Evolutionary conservation across 2,329 filamentous ascomycete species (phyloP), one percentile per base, ranked within the genome.

Genomic region (Pseudogymnoascus sp.): DNA sequence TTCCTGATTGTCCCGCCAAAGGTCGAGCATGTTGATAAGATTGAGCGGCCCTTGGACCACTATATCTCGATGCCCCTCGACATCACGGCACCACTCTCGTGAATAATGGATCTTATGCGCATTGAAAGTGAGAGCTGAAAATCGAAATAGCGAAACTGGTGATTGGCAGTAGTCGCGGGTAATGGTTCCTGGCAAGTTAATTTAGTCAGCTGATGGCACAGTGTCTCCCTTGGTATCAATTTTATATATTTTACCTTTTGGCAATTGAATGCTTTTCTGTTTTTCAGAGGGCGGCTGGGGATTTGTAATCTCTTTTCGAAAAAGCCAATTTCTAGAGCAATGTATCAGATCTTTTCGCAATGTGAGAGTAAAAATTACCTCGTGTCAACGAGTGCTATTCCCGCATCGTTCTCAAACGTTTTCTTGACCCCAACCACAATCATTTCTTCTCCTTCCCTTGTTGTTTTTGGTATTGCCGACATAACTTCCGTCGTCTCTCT

Each of bases 31-130:
- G 40, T 88, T 81, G 10, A 90, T 87, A 23, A 93, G 79, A 36
- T 88, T 89, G 66, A 96, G 76, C 1, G 91, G 91, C 0, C 91
- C 91, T 69, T 96, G 92, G 31, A 96, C 90, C 10, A 96, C 83
- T 4, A 88, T 75, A 14, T 85, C 82, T 0, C 83, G 82, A 69
- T 95, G 89, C 0, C 86, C 86, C 73, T 71, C 1, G 79, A 79
- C 2, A 78, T 66, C 2, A 72, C 61, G 29, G 72, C 69, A 4
- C 60, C 67, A 6, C 65, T 67, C 2, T 65, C 66, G 95, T 88
- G 92, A 89, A 69, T 93, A 87, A 74, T 96, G 92, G 63, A 96
- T 96, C 68, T 85, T 86, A 74, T 96, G 92, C 0, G 85, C 90
- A 72, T 96, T 96, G 78, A 92, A 92, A 0, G 90, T 96, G 42